Evolutionary conservation across 2,329 filamentous ascomycete genomes (phyloP).

Genomic region (Incumbomyces lentus): DNA sequence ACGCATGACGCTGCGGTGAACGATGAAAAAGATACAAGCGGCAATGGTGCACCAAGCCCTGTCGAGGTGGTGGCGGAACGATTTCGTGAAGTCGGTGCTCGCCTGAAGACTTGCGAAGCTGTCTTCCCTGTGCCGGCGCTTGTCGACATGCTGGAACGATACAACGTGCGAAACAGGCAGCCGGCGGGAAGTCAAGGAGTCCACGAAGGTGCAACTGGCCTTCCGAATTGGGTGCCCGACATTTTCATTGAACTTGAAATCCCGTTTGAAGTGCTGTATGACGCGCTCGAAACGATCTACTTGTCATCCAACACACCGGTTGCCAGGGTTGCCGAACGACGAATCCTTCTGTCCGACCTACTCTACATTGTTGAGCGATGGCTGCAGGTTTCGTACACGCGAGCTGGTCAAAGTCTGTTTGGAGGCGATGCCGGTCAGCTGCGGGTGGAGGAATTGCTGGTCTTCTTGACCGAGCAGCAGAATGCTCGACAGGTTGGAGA

Average conservation of each 20-base stretch:
- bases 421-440: slow-evolving; percentile 50
- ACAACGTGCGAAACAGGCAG: slow-evolving; percentile 35
- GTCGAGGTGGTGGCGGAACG: slow-evolving; percentile 43
- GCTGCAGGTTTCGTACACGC: slow-evolving; percentile 44
- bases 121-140: slow-evolving; percentile 45
- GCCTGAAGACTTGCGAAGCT: slow-evolving; percentile 46
- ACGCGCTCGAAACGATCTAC: slow-evolving; percentile 55
- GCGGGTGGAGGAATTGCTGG: slow-evolving; percentile 35
- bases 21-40: slow-evolving; percentile 6
- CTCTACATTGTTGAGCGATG: slow-evolving; percentile 52
- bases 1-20: slow-evolving; percentile 40
- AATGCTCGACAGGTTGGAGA: slow-evolving; percentile 1
- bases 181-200: slow-evolving; percentile 33
- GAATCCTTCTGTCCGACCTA: slow-evolving; percentile 50
- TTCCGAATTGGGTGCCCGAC: slow-evolving; percentile 51
- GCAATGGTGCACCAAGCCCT: slow-evolving; percentile 31
- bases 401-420: slow-evolving; percentile 45
- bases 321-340: slow-evolving; percentile 42
- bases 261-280: slow-evolving; percentile 50
- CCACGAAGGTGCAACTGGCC: slow-evolving; percentile 18
- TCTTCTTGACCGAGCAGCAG: slow-evolving; percentile 1
- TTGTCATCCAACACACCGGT: slow-evolving; percentile 59
- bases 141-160: slow-evolving; percentile 46
- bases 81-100: slow-evolving; percentile 47
- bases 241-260: slow-evolving; percentile 55